Base-by-base conservation (phyloP, 2,329 filamentous ascomycete species). In the Penicillium sp. region DNA sequence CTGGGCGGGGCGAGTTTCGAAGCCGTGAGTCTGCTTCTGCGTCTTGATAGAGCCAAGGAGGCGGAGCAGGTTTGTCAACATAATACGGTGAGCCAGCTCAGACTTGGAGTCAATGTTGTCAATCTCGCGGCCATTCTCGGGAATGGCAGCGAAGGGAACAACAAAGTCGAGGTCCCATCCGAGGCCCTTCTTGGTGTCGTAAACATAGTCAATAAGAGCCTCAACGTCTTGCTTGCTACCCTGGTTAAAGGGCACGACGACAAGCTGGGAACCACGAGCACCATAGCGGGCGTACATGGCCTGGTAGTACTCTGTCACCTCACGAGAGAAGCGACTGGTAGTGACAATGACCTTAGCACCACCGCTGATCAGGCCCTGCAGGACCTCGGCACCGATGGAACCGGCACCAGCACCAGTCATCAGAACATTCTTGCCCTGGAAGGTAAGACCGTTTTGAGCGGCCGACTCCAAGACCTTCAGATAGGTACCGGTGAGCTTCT, bases 231-330 rank as follows among this genome's bases (percentile, higher is more conserved):
- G 93, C 78, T 96, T 95, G 79, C 93, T 97, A 59, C 93, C 94
- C 74, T 96, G 92, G 76, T 99, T 99, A 84, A 99, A 99, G 45
- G 95, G 94, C 50, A 97, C 95, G 50, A 99, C 94, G 38, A 99
- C 90, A 51, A 99, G 87, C 77, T 97, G 92, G 52, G 94, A 97
- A 60, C 94, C 94, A 60, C 90, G 89, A 56, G 90, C 90, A 67
- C 94, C 94, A 67, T 89, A 96, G 56, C 92, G 89, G 58, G 92
- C 89, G 74, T 99, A 99, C 89, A 99, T 97, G 52, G 90, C 86
- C 76, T 99, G 94, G 77, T 99, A 99, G 79, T 97, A 99, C 78
- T 99, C 94, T 6, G 94, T 99, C 52, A 99, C 94, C 73, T 96
- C 89, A 42, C 91, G 89, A 15, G 94, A 99, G 81, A 94, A 99